Conservation (phyloP, 1,284 basidiomycete genomes). For the Ustilago hordei region DNA sequence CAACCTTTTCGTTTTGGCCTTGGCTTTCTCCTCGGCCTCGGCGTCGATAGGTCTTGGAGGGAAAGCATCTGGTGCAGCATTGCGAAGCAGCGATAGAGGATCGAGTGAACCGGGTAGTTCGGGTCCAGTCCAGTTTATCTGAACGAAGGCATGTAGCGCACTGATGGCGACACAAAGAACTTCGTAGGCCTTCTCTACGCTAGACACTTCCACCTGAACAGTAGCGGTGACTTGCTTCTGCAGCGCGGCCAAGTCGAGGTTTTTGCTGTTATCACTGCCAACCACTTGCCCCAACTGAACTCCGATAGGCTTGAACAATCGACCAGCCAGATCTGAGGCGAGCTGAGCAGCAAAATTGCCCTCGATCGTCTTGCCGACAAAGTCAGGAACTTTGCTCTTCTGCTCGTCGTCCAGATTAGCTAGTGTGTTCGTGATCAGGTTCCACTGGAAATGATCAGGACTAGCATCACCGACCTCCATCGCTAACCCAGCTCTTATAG, state of each 20-base stretch:
- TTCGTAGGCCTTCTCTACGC: conserved; percentile 23
- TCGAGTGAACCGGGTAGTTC: conserved; percentile 74
- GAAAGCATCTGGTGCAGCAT: conserved; percentile 68
- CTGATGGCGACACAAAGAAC: conserved; percentile 79
- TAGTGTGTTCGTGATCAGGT: conserved; percentile 46
- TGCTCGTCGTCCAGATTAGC: conserved; percentile 25
- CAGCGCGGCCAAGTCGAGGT: conserved; percentile 25
- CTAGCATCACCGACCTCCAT: conserved; percentile 9
- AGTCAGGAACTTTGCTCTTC: conserved; percentile 32
- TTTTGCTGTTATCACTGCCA: conserved; percentile 25
- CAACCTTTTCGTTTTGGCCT: conserved; percentile 25
- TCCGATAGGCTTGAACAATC: conserved; percentile 55
- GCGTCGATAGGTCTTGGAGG: conserved; percentile 74
- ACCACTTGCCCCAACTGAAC: conserved; percentile 23
- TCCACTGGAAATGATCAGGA: conserved; percentile 45
- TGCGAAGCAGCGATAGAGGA: conserved; percentile 68
- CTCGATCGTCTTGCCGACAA: conserved; percentile 58
- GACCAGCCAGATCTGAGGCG: conserved; percentile 54
- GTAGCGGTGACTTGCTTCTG: conserved; percentile 26
- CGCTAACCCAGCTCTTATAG: background rate
- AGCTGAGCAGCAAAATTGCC: conserved; percentile 70
- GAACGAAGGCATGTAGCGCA: conserved; percentile 88
- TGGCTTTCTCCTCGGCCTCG: conserved; percentile 63
- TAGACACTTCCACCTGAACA: conserved; percentile 8
- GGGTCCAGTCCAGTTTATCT: conserved; percentile 97